Evolutionary conservation across 495 filamentous ascomycete species (phyloP).

Genomic region (Hypoxylon cercidicola): DNA sequence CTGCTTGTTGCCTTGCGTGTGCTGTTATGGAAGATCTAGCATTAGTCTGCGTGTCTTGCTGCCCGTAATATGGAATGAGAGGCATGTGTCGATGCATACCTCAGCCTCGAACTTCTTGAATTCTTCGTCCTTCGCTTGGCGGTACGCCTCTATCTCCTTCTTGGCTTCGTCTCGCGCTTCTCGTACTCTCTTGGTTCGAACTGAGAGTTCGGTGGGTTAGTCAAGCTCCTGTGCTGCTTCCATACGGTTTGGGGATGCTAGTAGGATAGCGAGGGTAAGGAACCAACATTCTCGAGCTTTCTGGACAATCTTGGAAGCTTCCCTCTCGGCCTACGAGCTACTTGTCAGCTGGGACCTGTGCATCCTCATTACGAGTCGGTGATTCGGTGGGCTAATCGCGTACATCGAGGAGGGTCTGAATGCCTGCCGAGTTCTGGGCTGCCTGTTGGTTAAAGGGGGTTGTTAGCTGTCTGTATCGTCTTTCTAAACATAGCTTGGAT

Average conservation of each 20-base stretch:
- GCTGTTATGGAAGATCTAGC: conserved; percentile 57
- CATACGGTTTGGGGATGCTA: too few relatives aligned
- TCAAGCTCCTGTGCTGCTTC: not conserved
- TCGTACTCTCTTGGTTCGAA: conserved; percentile 96
- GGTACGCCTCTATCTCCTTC: conserved; percentile 97
- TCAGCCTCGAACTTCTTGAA: conserved; percentile 95
- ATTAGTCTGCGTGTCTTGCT: not conserved
- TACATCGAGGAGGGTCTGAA: conserved; percentile 99
- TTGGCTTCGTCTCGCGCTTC: conserved; percentile 95
- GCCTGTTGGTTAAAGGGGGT: conserved; percentile 66
- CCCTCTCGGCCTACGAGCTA: conserved; percentile 83
- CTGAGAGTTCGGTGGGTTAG: conserved; percentile 55
- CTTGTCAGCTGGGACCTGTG: conserved; percentile 25
- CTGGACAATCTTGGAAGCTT: conserved; percentile 99
- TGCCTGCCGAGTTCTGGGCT: conserved; percentile 97
- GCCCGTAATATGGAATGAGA: not conserved
- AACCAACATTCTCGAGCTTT: conserved; percentile 66
- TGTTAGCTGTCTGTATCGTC: conserved; percentile 30
- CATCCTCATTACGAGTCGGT: not conserved
- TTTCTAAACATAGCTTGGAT: not conserved
- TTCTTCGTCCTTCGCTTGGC: conserved; percentile 88
- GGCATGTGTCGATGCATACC: conserved; percentile 60
- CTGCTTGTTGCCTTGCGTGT: conserved; percentile 86
- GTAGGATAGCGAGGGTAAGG: not conserved
- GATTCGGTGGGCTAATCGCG: conserved; percentile 43